Evolutionary conservation across 768 basidiomycete species (phyloP).

Genomic region (Amanita brunnescens): DNA sequence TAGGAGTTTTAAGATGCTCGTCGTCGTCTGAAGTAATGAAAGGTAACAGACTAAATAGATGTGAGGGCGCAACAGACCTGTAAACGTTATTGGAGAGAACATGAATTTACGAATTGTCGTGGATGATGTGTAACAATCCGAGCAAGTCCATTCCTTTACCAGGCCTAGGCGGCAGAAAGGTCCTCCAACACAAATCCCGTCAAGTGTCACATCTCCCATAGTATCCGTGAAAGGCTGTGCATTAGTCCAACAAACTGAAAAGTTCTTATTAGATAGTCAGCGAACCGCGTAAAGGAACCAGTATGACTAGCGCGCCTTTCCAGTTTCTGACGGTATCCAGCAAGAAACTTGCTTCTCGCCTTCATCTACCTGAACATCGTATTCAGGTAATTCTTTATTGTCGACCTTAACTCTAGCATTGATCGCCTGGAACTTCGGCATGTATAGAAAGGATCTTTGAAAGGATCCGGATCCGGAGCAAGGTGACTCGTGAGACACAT

Average conservation of each 20-base stretch:
- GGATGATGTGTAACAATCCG: not conserved
- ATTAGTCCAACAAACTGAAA: conserved; percentile 1
- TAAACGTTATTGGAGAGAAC: conserved; percentile 9
- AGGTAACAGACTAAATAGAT: not conserved
- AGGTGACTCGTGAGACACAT: not conserved
- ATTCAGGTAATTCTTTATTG: not conserved
- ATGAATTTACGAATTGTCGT: not conserved
- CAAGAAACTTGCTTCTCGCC: conserved; percentile 8
- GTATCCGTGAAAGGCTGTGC: not conserved
- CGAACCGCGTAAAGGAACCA: not conserved
- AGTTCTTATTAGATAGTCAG: not conserved
- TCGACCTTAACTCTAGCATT: conserved; percentile 1
- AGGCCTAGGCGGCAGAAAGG: not conserved
- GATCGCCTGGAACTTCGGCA: not conserved
- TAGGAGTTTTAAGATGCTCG: conserved; percentile 8
- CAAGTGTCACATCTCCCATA: not conserved
- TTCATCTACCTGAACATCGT: conserved; percentile 1
- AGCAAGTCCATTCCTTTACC: not conserved
- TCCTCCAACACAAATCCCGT: not conserved
- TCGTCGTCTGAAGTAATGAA: conserved; percentile 20
- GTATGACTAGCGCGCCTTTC: conserved; percentile 1
- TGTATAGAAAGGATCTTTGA: too few species aligned
- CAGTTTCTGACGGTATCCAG: conserved; percentile 12
- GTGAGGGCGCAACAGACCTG: conserved; percentile 3
- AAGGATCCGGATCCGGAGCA: too few species aligned